These are phyloP conservation scores for Caryopteris hybrid DNA, from an alignment of 305 asterid species.

Conservation along the genomic window DNA sequence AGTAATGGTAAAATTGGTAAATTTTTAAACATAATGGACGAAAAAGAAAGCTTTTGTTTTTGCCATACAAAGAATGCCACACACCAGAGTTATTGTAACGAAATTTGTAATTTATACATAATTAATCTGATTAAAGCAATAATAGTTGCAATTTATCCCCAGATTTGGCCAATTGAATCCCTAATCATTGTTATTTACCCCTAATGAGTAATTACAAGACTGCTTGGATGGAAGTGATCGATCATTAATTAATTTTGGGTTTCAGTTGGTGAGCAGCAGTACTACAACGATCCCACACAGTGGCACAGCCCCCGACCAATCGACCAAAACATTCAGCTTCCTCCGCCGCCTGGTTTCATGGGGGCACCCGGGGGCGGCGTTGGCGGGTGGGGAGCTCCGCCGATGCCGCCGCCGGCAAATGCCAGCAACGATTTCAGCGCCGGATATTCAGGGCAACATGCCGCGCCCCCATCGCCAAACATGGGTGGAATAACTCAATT, in stretches of 20 bases:
- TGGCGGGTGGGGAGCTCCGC: slow-evolving; percentile 27
- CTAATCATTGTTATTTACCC: too few relatives aligned
- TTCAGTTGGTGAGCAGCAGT: slow-evolving; percentile 27
- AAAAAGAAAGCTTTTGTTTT: too few relatives aligned
- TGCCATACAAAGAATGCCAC: too few relatives aligned
- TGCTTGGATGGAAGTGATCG: too few relatives aligned
- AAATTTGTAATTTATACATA: too few relatives aligned
- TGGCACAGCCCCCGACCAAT: slow-evolving; percentile 24
- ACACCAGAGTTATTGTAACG: too few relatives aligned
- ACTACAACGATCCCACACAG: slow-evolving; percentile 28
- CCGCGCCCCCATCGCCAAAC: slow-evolving; percentile 34
- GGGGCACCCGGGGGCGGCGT: slow-evolving; percentile 19
- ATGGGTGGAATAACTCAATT: slow-evolving; percentile 54
- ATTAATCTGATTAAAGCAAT: too few relatives aligned
- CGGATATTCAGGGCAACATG: slow-evolving; percentile 32
- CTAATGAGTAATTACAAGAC: too few relatives aligned
- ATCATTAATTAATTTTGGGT: background rate
- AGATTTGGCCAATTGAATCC: too few relatives aligned
- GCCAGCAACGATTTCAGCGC: slow-evolving; percentile 44
- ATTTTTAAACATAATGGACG: too few relatives aligned
- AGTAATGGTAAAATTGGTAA: too few relatives aligned
- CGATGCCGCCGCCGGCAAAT: slow-evolving; percentile 4
- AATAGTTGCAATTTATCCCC: too few relatives aligned
- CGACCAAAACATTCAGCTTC: slow-evolving; percentile 31
- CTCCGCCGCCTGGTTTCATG: slow-evolving; percentile 45